Evolutionary conservation across 371 early-diverging fungal species (phyloP).

Genomic region (Blakeslea trispora): DNA sequence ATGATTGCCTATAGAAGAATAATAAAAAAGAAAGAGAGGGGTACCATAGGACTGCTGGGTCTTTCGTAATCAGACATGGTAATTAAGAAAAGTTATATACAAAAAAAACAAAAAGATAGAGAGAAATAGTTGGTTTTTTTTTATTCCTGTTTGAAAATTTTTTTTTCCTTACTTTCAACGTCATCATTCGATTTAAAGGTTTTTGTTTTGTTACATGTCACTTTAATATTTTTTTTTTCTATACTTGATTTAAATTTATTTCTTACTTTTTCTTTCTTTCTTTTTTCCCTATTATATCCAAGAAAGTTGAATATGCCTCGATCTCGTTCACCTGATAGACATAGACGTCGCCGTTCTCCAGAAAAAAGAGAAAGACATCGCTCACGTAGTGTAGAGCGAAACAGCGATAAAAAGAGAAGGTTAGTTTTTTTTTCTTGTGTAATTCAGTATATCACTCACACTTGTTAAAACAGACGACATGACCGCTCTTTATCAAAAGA

Average conservation of each 20-base stretch:
- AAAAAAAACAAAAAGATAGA: not conserved
- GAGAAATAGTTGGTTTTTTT: too few species aligned
- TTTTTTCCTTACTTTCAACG: not conserved
- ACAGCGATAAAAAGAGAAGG: conserved; percentile 15
- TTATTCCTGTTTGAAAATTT: not conserved
- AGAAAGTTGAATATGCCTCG: conserved; percentile 7
- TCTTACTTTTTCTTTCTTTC: too few species aligned
- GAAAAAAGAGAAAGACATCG: conserved; percentile 10
- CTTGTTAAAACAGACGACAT: conserved; percentile 10
- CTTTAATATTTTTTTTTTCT: too few species aligned
- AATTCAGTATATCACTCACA: too few species aligned
- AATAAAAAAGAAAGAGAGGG: not conserved
- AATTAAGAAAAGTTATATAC: not conserved
- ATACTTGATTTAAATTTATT: too few species aligned
- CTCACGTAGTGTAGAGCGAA: conserved; percentile 6
- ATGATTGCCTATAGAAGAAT: not conserved
- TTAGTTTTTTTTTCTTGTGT: not conserved
- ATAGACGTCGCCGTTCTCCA: conserved; percentile 15
- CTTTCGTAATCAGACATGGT: conserved; percentile 24
- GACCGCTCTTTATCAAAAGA: conserved; percentile 10
- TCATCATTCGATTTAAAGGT: not conserved
- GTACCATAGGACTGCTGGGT: conserved; percentile 26
- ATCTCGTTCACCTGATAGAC: conserved; percentile 11
- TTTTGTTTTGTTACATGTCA: too few species aligned
- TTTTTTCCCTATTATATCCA: not conserved